Evolutionary conservation across 306 rosid species (phyloP).

Genomic region (Nissolia schottii): DNA sequence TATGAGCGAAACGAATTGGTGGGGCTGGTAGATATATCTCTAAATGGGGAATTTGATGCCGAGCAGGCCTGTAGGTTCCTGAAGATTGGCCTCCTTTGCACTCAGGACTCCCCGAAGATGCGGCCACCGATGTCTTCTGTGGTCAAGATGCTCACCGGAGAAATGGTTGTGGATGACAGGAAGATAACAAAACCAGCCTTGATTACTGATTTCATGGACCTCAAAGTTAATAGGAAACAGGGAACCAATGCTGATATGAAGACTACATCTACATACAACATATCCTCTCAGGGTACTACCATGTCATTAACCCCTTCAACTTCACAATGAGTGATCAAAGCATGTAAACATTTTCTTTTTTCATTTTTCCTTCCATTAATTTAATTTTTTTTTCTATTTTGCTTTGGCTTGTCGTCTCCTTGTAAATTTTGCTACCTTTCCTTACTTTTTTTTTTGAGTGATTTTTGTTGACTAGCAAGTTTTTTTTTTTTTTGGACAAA

Average conservation of each 20-base stretch:
- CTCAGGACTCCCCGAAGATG: constrained; percentile 75
- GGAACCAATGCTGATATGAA: constrained; percentile 18
- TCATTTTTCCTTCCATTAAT: neutral
- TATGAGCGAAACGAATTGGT: constrained; percentile 64
- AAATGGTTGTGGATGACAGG: constrained; percentile 36
- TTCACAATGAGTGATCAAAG: constrained; percentile 31
- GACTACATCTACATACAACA: constrained; percentile 23
- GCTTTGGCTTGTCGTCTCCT: constrained; percentile 1
- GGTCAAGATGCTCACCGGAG: constrained; percentile 78
- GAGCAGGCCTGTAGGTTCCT: constrained; percentile 80
- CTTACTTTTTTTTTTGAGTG: neutral
- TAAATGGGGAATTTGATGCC: constrained; percentile 63
- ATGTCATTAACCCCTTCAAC: constrained; percentile 39
- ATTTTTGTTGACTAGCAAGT: neutral
- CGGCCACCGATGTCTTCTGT: constrained; percentile 93
- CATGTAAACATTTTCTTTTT: constrained; percentile 25
- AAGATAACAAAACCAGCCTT: constrained; percentile 78
- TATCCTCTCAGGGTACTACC: constrained; percentile 41
- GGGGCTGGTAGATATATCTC: constrained; percentile 50
- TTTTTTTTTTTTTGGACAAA: no score
- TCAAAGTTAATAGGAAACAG: constrained; percentile 41
- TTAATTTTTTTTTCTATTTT: constrained; percentile 24
- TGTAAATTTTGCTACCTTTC: constrained; percentile 32
- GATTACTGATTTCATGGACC: constrained; percentile 85
- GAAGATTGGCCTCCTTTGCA: constrained; percentile 86